phyloP scores from a whole-genome alignment of 208 protist species.

The Trypanosoma mega region DNA sequence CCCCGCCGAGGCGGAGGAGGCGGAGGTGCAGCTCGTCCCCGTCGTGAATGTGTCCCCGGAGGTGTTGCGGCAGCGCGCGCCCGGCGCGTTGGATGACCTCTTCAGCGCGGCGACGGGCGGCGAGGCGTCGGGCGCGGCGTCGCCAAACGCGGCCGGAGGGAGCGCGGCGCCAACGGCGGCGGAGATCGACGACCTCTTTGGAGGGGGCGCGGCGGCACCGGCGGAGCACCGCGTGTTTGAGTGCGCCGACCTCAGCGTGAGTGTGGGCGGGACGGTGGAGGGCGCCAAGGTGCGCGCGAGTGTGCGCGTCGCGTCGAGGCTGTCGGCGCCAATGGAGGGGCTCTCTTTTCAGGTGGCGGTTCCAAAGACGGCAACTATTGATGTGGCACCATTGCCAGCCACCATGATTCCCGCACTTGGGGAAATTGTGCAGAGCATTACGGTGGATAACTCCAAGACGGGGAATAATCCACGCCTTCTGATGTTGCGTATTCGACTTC shows the following conservation, averaged over 20 bases:
- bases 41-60: slow-evolving; percentile 54
- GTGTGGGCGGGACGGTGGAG: slow-evolving; percentile 30
- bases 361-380: slow-evolving; percentile 53
- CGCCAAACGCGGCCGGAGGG: background rate
- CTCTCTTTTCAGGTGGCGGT: slow-evolving; percentile 74
- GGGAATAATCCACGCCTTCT: slow-evolving; percentile 44
- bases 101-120: slow-evolving; percentile 51
- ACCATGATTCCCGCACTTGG: slow-evolving; percentile 39
- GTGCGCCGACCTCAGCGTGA: slow-evolving; percentile 53
- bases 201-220: background rate
- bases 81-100: slow-evolving; percentile 66
- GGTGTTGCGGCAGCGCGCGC: slow-evolving; percentile 46
- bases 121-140: background rate
- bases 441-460: slow-evolving; percentile 52
- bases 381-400: slow-evolving; percentile 46
- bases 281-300: slow-evolving; percentile 21
- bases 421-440: slow-evolving; percentile 40
- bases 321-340: slow-evolving; percentile 35
- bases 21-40: slow-evolving; percentile 54
- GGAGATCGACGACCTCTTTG: slow-evolving; percentile 31
- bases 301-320: slow-evolving; percentile 42
- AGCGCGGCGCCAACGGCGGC: background rate
- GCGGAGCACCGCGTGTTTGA: slow-evolving; percentile 38
- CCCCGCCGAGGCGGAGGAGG: slow-evolving; percentile 23
- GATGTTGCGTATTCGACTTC: slow-evolving; percentile 67